These are phyloP conservation scores for Xylaria sp. DNA, from an alignment of 2,329 filamentous ascomycete species.

Conservation along the genomic window DNA sequence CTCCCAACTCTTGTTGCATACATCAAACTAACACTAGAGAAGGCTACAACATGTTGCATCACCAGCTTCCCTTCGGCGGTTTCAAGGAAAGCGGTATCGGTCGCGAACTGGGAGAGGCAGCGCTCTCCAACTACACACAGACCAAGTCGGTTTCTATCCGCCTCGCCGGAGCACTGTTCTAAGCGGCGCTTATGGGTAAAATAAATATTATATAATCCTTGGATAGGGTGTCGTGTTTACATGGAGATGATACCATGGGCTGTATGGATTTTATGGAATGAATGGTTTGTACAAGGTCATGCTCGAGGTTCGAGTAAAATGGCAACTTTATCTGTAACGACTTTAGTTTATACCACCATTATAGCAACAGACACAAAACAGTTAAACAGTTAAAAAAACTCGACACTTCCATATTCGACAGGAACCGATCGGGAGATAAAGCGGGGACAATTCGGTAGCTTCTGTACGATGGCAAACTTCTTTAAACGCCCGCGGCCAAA, in stretches of 20 bases:
- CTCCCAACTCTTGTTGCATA: not conserved
- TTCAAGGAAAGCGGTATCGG: slow-evolving; percentile 84
- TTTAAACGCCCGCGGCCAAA: not conserved
- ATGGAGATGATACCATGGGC: slow-evolving; percentile 33
- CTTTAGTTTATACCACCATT: slow-evolving; percentile 12
- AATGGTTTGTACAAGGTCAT: slow-evolving; percentile 30
- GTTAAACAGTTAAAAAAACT: slow-evolving; percentile 1
- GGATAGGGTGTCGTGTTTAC: slow-evolving; percentile 12
- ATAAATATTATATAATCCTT: slow-evolving; percentile 1
- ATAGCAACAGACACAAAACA: slow-evolving; percentile 6
- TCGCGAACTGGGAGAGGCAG: slow-evolving; percentile 77
- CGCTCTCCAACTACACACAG: slow-evolving; percentile 74
- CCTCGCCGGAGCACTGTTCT: slow-evolving; percentile 58
- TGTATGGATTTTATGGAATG: slow-evolving; percentile 35
- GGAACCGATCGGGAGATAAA: too few species aligned
- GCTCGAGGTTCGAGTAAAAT: slow-evolving; percentile 21
- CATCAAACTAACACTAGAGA: slow-evolving; percentile 18
- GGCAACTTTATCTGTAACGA: slow-evolving; percentile 6
- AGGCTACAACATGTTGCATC: slow-evolving; percentile 76
- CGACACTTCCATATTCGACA: too few species aligned
- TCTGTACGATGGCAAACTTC: not conserved
- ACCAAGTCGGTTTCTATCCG: slow-evolving; percentile 73
- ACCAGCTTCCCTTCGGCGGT: slow-evolving; percentile 71
- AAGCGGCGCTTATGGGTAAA: slow-evolving; percentile 36
- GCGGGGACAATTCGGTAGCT: too few species aligned